Evolutionary conservation across 2,329 filamentous ascomycete genomes (phyloP).

Genomic region (Microcera coccophila): DNA sequence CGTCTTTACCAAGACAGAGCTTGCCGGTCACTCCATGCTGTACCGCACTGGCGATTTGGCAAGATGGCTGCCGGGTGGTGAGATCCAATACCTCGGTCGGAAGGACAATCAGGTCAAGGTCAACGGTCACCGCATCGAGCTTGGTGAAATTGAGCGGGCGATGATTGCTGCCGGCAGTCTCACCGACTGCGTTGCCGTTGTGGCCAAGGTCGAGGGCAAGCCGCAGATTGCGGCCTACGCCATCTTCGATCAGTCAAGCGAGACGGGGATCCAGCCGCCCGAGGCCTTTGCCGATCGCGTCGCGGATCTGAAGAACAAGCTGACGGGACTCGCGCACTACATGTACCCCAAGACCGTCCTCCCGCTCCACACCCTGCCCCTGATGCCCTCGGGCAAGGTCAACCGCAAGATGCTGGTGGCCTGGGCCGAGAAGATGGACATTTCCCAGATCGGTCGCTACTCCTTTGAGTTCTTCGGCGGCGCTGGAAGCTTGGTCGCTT

Average conservation of each 20-base stretch:
- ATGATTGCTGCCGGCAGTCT: background rate
- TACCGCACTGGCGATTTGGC: slow-evolving; percentile 19
- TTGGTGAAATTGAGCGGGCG: slow-evolving; percentile 24
- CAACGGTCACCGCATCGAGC: slow-evolving; percentile 25
- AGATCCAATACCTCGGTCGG: slow-evolving; percentile 18
- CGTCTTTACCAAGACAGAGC: slow-evolving; percentile 5
- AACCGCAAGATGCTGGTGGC: slow-evolving; percentile 22
- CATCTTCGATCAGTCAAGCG: background rate
- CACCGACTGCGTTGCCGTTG: slow-evolving; percentile 5
- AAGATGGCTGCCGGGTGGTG: slow-evolving; percentile 15
- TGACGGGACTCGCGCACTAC: slow-evolving; percentile 24
- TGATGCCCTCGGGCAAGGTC: slow-evolving; percentile 25
- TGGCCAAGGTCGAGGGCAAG: slow-evolving; percentile 3
- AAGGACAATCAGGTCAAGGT: slow-evolving; percentile 29
- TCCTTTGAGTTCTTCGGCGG: too few species aligned
- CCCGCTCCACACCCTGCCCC: slow-evolving; percentile 19
- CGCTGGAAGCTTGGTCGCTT: too few species aligned
- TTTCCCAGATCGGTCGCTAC: too few species aligned
- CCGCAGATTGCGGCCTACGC: slow-evolving; percentile 2
- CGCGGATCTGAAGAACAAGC: slow-evolving; percentile 6
- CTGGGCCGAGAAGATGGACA: background rate
- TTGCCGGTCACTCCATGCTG: slow-evolving; percentile 1
- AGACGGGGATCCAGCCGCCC: background rate
- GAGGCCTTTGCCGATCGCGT: background rate
- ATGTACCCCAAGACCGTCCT: slow-evolving; percentile 27